Base-by-base conservation (phyloP, 2,329 filamentous ascomycete species). In the Aspergillus sergii region DNA sequence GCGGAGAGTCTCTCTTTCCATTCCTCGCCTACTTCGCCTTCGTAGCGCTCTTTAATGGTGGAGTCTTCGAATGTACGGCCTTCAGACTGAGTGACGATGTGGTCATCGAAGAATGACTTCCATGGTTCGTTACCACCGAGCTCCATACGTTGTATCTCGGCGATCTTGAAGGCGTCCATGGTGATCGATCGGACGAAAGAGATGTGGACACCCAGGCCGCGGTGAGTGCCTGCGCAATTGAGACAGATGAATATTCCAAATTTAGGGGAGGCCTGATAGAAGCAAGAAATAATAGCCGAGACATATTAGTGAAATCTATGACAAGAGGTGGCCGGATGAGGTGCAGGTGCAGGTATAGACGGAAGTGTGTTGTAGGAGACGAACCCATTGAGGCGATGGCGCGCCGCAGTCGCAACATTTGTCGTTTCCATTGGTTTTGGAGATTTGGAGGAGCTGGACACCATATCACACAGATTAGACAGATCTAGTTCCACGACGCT, bases 171-270 rank as follows among this genome's bases (percentile, higher is more conserved):
- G 62, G 93, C 93, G 82, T 99, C 95, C 95, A 99, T 99, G 66
- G 93, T 97, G 75, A 98, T 95, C 73, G 91, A 95, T 64, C 95
- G 91, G 68, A 99, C 94, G 81, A 99, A 99, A 76, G 93, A 97
- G 79, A 99, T 97, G 83, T 99, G 95, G 41, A 99, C 95, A 65
- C 95, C 95, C 34, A 99, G 88, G 3, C 93, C 93, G 67, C 95
- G 91, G 81, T 99, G 95, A 59, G 95, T 92, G 71, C 95, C 95
- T 39, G 94, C 94, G 83, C 95, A 99, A 67, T 91, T 92, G 58
- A 99, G 89, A 81, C 95, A 99, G 85, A 99, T 97, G 83, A 99
- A 99, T 79, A 97, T 92, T 75, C 94, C 94, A 77, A 99, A 96
- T 81, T 99, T 99, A 68, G 95, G 95, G 43, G 93, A 89, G 39